Evolutionary conservation across 805 yeast species (phyloP).

Genomic region (Barnettozyma vustinii): DNA sequence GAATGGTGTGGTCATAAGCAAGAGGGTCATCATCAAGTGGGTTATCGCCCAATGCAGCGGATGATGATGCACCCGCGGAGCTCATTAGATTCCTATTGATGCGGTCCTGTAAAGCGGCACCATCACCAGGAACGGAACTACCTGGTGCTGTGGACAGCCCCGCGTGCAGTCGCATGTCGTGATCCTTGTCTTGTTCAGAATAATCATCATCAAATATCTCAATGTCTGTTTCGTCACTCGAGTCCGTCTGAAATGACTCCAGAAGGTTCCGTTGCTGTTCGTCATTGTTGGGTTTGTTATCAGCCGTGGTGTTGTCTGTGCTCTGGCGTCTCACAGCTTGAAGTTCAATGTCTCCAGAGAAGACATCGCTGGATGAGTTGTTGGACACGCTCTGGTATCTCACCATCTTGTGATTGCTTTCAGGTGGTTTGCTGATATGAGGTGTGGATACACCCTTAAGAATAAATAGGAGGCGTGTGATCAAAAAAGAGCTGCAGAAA

Average conservation of each 20-base stretch:
- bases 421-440: background rate
- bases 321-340: background rate
- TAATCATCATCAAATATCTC: background rate
- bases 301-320: background rate
- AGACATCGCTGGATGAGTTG: background rate
- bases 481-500: background rate
- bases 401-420: constrained; percentile 2
- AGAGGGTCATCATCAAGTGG: background rate
- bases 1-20: background rate
- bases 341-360: constrained; percentile 8
- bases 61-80: constrained; percentile 2
- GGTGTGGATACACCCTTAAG: background rate
- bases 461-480: background rate
- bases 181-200: background rate
- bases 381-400: constrained; percentile 1
- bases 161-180: background rate
- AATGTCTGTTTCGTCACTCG: constrained; percentile 3
- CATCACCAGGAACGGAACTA: background rate
- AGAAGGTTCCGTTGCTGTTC: background rate
- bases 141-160: background rate
- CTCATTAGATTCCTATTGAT: constrained; percentile 6
- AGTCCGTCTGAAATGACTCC: constrained; percentile 4
- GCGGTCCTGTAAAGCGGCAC: constrained; percentile 2
- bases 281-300: background rate
- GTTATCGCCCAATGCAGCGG: constrained; percentile 1